Evolutionary conservation across 257 asterid genomes (phyloP), one percentile per base, ranked within the genome.

Genomic region (Solanum appendiculatum): DNA sequence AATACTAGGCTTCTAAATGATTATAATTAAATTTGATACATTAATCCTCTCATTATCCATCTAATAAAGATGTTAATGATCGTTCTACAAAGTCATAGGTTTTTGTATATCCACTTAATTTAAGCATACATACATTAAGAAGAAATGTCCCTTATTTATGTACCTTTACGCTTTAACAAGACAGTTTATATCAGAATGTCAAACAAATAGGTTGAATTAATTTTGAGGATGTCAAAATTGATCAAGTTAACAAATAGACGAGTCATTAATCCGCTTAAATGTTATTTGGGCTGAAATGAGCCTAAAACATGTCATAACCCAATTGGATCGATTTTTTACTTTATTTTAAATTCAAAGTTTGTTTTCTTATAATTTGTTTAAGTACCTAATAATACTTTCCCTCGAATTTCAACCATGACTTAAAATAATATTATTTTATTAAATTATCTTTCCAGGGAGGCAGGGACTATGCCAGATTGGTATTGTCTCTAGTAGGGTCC

Each of bases 131-230:
- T 33, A 5, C 37, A 69, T 33, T 34, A 7, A 16, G 25, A 33
- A 16, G 42, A 33, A 68, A 16, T 8, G n/a, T 69, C 78, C 14
- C n/a, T n/a, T n/a, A n/a, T n/a, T n/a, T n/a, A n/a, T n/a, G n/a
- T n/a, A n/a, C n/a, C n/a, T n/a, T n/a, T n/a, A n/a, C n/a, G n/a
- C n/a, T n/a, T n/a, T n/a, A n/a, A n/a, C n/a, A n/a, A n/a, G 40
- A 7, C 21, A 20, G 2, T 66, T 27, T 23, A 15, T 66, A 25
- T 2, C 1, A 27, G 6, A 13, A 6, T 3, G 12, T 58, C 13
- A 58, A 56, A 7, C 9, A 1, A 21, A 3, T 9, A 5, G 1
- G 3, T 0, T 58, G 14, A 1, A 9, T 0, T 58, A 2, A 23
- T 23, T 58, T 58, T 58, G 3, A 58, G 6, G 23, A 23, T 58